phyloP scores from a whole-genome alignment of 129 eudicot species.

The Deinandra increscens region DNA sequence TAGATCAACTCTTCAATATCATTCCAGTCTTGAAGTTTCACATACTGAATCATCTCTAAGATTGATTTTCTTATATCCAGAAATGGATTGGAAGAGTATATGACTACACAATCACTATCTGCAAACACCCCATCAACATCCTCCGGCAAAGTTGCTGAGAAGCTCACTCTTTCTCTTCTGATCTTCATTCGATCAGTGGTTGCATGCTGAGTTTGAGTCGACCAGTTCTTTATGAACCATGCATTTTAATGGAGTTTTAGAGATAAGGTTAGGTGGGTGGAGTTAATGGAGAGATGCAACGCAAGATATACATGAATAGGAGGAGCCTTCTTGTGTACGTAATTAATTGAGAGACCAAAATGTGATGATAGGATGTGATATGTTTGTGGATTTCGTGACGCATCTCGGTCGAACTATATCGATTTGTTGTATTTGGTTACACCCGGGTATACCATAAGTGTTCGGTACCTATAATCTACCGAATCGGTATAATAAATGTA shows the following conservation, averaged over 20 bases:
- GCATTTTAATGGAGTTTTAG: conserved; percentile 5
- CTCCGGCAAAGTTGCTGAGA: conserved; percentile 70
- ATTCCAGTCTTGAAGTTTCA: conserved; percentile 52
- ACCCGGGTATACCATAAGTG: no score
- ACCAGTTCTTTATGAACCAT: background rate
- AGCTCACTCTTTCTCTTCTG: conserved; percentile 47
- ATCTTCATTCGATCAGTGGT: conserved; percentile 35
- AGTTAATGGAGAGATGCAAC: conserved; percentile 7
- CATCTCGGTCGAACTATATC: conserved; percentile 21
- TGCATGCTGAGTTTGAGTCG: conserved; percentile 21
- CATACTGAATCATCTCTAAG: conserved; percentile 45
- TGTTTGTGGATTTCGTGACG: conserved; percentile 27
- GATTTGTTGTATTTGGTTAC: conserved; percentile 11
- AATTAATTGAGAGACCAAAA: conserved; percentile 19
- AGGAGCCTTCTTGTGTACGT: conserved; percentile 28
- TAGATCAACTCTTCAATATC: conserved; percentile 78
- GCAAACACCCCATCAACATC: conserved; percentile 58
- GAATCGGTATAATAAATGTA: no score
- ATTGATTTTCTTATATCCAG: conserved; percentile 54
- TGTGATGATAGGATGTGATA: conserved; percentile 21
- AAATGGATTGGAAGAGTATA: conserved; percentile 53
- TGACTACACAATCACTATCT: conserved; percentile 60
- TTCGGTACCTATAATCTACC: no score
- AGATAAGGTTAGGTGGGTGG: conserved; percentile 20
- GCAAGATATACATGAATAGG: conserved; percentile 37